Percentiles rank a stretch among this genome's conserved stretches.
Evolutionary conservation across 2,329 filamentous ascomycete genomes (phyloP).

Genomic region (Knufia petricola): DNA sequence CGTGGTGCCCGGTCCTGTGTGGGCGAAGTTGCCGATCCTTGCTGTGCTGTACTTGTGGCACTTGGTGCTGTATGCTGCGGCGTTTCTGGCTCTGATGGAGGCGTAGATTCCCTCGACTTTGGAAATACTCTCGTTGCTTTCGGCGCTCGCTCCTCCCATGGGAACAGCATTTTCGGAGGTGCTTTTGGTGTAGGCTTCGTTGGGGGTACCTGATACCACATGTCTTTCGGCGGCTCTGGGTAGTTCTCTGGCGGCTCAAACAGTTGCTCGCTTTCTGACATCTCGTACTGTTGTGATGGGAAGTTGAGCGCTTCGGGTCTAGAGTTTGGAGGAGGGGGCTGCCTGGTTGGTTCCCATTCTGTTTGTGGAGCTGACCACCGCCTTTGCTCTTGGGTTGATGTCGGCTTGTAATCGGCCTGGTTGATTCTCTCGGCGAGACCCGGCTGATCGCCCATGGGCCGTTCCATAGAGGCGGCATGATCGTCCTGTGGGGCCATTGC

Average conservation of each 20-base stretch:
- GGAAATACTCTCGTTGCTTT: conserved; percentile 45
- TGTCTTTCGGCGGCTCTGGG: conserved; percentile 72
- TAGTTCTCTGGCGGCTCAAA: conserved; percentile 71
- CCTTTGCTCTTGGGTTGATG: conserved; percentile 38
- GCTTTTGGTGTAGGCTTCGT: conserved; percentile 42
- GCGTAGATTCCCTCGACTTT: conserved; percentile 24
- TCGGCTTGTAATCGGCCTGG: conserved; percentile 35
- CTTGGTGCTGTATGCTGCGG: conserved; percentile 14
- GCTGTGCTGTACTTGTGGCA: conserved; percentile 6
- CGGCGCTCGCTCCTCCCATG: conserved; percentile 69
- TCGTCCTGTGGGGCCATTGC: conserved; percentile 12
- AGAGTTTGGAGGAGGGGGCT: conserved; percentile 53
- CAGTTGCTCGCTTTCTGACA: conserved; percentile 64
- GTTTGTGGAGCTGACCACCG: conserved; percentile 48
- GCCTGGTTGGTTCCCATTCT: conserved; percentile 56
- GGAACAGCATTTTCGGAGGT: conserved; percentile 60
- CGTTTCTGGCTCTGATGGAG: conserved; percentile 17
- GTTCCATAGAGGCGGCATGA: conserved; percentile 26
- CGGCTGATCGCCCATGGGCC: conserved; percentile 35
- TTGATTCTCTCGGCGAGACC: conserved; percentile 35
- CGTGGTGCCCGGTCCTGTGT: neutral
- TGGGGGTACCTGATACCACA: conserved; percentile 74
- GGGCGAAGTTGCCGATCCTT: conserved; percentile 9
- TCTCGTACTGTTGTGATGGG: conserved; percentile 66
- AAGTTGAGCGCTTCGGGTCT: conserved; percentile 80